Evolutionary conservation across 2,329 filamentous ascomycete genomes (phyloP).

Genomic region (Thelonectria discophora): DNA sequence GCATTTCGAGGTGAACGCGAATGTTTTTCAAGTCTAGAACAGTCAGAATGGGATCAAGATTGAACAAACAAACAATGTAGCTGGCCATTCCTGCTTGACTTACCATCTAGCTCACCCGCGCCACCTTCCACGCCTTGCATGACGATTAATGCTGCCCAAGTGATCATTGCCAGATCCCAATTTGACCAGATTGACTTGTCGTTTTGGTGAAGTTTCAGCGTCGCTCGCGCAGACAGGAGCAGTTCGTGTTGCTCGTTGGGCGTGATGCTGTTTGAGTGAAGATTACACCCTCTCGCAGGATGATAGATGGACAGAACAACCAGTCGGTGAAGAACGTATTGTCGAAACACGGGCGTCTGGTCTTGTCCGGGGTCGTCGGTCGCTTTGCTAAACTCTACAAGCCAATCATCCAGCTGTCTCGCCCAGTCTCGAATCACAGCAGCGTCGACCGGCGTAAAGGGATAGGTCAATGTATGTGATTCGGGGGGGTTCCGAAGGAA

Average conservation of each 20-base stretch:
- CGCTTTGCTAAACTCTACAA: constrained; percentile 13
- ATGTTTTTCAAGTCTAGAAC: constrained; percentile 13
- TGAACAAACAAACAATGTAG: neutral
- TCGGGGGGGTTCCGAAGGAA: constrained; percentile 31
- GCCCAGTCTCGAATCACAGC: constrained; percentile 21
- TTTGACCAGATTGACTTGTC: constrained; percentile 18
- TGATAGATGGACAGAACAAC: constrained; percentile 18
- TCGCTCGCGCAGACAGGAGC: constrained; percentile 14
- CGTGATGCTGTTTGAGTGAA: constrained; percentile 13
- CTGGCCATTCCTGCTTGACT: neutral
- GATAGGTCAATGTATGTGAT: neutral
- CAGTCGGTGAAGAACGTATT: constrained; percentile 13
- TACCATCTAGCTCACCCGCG: constrained; percentile 7
- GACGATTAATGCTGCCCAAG: constrained; percentile 17
- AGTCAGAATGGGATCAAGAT: neutral
- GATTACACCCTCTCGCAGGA: constrained; percentile 13
- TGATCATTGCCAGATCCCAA: constrained; percentile 19
- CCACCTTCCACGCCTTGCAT: constrained; percentile 17
- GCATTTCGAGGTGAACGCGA: constrained; percentile 18
- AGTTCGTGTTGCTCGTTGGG: constrained; percentile 17
- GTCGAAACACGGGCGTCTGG: constrained; percentile 6
- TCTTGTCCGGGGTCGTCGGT: constrained; percentile 5
- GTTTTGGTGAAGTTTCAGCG: constrained; percentile 13
- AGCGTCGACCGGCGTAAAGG: constrained; percentile 14
- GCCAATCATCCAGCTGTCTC: constrained; percentile 16